Evolutionary conservation across 2,329 filamentous ascomycete genomes (phyloP).

Genomic region (Apiospora phragmitis): DNA sequence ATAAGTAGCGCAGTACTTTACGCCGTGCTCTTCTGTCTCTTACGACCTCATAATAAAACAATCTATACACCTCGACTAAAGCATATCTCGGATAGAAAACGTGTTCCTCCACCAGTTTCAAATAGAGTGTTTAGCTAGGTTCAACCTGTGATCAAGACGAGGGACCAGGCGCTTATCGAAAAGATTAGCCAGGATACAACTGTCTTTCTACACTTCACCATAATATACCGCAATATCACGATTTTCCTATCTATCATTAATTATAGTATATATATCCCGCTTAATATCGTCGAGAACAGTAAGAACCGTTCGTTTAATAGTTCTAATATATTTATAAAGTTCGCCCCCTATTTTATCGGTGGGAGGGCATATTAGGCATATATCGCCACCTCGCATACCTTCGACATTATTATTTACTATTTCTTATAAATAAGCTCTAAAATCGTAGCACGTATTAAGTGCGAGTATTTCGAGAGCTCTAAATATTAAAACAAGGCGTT

Average conservation of each 20-base stretch:
- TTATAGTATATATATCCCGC: slow-evolving; percentile 75
- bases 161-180: slow-evolving; percentile 75
- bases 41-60: slow-evolving; percentile 86
- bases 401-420: slow-evolving; percentile 72
- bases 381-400: slow-evolving; percentile 60
- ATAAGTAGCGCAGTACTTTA: slow-evolving; percentile 71
- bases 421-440: slow-evolving; percentile 92
- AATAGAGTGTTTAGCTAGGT: slow-evolving; percentile 88
- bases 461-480: slow-evolving; percentile 78
- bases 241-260: slow-evolving; percentile 70
- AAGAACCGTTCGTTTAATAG: slow-evolving; percentile 35
- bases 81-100: slow-evolving; percentile 79
- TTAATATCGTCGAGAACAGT: slow-evolving; percentile 61
- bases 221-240: slow-evolving; percentile 94
- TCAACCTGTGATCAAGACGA: slow-evolving; percentile 72
- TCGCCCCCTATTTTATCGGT: slow-evolving; percentile 50
- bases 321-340: slow-evolving; percentile 61
- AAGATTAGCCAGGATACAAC: slow-evolving; percentile 88
- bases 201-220: slow-evolving; percentile 82
- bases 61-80: slow-evolving; percentile 95
- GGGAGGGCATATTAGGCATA: slow-evolving; percentile 58
- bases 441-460: slow-evolving; percentile 69
- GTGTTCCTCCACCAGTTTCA: slow-evolving; percentile 81
- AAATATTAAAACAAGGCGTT: slow-evolving; percentile 90
- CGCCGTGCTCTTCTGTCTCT: slow-evolving; percentile 78